Evolutionary conservation across 495 filamentous ascomycete genomes (phyloP).

Genomic region (Penicillium canescens): DNA sequence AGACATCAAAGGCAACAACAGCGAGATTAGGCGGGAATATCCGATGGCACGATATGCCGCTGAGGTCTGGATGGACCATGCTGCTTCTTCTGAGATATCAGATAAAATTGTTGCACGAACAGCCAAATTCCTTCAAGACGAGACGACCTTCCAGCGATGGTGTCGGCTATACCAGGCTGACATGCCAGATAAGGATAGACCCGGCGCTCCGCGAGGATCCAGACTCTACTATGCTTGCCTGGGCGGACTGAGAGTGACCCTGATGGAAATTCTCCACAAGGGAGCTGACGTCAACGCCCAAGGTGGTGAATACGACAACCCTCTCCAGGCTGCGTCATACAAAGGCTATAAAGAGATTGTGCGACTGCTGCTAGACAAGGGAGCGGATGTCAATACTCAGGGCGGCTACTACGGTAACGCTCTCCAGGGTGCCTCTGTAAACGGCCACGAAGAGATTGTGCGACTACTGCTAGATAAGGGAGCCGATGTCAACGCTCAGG

Average conservation of each 20-base stretch:
- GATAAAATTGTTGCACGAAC: conserved; percentile 9
- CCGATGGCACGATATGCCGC: conserved; percentile 23
- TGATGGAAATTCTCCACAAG: too few species aligned
- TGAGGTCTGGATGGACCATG: conserved; percentile 17
- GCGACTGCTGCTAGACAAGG: too few species aligned
- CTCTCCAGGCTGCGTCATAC: too few species aligned
- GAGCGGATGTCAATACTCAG: too few species aligned
- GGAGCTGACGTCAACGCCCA: too few species aligned
- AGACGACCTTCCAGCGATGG: conserved; percentile 18
- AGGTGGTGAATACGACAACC: too few species aligned
- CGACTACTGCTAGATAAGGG: too few species aligned
- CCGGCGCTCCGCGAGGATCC: not conserved
- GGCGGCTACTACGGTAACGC: too few species aligned
- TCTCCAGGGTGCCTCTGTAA: too few species aligned
- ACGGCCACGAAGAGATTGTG: too few species aligned
- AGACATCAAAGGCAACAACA: conserved; percentile 11
- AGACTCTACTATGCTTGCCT: conserved; percentile 19
- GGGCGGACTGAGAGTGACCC: conserved; percentile 11
- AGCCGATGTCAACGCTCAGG: too few species aligned
- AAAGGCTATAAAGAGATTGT: too few species aligned
- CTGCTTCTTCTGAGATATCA: conserved; percentile 10
- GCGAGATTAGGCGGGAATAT: conserved; percentile 13
- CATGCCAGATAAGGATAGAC: not conserved
- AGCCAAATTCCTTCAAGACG: conserved; percentile 14
- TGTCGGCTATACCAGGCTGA: conserved; percentile 8